Base-by-base conservation (phyloP, 1,139 yeast genomes). In the Blastobotrys elegans region DNA sequence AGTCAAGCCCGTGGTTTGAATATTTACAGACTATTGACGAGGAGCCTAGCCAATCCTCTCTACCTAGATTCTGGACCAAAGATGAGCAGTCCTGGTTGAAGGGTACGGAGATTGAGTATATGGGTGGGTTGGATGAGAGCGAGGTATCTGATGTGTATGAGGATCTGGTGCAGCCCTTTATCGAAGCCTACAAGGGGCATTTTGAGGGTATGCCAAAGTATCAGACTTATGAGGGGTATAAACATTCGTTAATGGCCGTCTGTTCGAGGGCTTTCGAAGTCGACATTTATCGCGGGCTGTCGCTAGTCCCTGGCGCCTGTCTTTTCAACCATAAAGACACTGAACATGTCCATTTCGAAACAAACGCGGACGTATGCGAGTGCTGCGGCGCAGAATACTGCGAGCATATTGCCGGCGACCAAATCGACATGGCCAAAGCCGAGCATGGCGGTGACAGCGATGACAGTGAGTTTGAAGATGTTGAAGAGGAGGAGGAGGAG, bases 271-370 rank as follows among this genome's bases (percentile, higher is more conserved):
- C 90, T 1, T 88, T 89, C 62, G 82, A 81, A 47, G 80, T 90
- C 17, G 97, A 90, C 62, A 74, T 73, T 42, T 88, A 68, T 62
- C 86, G 83, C 57, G 85, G 82, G 24, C 73, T 84, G 35, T 86
- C 85, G 0, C 68, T 90, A 51, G 96, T 89, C 27, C 96, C 97
- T 0, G 90, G 90, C 14, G 97, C 96, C 0, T 96, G 90, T 64
- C 69, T 90, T 43, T 89, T 89, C 68, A 89, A 89, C 56, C 96
- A 88, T 61, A 69, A 77, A 34, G 74, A 75, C 8, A 71, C 53
- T 8, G 70, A 75, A 38, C 74, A 80, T 57, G 89, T 84, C 5
- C 87, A 84, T 63, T 89, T 89, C 62, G 85, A 84, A 48, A 75
- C 90, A 41, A 71, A 77, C 29, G 83, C 75, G 27, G 81, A 77